Conservation (phyloP, 148 eudicot genomes). For the Simmondsia chinensis region DNA sequence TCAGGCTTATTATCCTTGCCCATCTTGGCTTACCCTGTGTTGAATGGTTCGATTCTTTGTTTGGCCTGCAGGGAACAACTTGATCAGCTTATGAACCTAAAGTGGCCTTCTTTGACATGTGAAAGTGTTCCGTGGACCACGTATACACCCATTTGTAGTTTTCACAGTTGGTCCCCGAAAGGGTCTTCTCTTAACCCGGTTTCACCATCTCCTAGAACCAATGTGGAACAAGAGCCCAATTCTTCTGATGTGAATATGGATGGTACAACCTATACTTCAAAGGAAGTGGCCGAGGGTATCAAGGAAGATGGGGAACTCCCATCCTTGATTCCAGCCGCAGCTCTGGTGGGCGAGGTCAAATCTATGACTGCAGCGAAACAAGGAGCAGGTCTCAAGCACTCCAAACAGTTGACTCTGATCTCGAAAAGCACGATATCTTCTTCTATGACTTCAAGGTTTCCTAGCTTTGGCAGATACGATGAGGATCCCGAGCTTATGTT, state of each 20-base stretch:
- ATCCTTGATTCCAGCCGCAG: constrained; percentile 26
- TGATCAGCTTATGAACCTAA: constrained; percentile 51
- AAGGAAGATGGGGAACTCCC: constrained; percentile 98
- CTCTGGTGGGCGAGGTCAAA: constrained; percentile 22
- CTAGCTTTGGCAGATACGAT: constrained; percentile 50
- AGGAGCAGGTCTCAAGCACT: constrained; percentile 33
- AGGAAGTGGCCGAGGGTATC: constrained; percentile 33
- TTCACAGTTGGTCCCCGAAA: constrained; percentile 41
- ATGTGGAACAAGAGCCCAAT: constrained; percentile 35
- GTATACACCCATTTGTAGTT: constrained; percentile 53
- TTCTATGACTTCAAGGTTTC: constrained; percentile 38
- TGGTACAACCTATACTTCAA: constrained; percentile 34
- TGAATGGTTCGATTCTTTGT: constrained; percentile 28
- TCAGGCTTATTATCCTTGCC: constrained; percentile 9
- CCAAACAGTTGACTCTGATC: constrained; percentile 40
- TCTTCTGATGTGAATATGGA: constrained; percentile 21
- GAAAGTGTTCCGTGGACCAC: constrained; percentile 75
- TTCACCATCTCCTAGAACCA: constrained; percentile 21
- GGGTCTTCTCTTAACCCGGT: constrained; percentile 24
- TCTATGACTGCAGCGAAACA: constrained; percentile 19
- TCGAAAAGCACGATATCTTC: constrained; percentile 47
- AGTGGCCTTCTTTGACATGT: constrained; percentile 66
- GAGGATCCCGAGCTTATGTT: constrained; percentile 59
- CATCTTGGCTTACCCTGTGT: constrained; percentile 8
- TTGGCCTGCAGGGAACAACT: constrained; percentile 86